Percentiles rank a stretch among this genome's conserved stretches.
phyloP scores from a whole-genome alignment of 2,329 filamentous ascomycete species.

The Xylariaceae sp. region DNA sequence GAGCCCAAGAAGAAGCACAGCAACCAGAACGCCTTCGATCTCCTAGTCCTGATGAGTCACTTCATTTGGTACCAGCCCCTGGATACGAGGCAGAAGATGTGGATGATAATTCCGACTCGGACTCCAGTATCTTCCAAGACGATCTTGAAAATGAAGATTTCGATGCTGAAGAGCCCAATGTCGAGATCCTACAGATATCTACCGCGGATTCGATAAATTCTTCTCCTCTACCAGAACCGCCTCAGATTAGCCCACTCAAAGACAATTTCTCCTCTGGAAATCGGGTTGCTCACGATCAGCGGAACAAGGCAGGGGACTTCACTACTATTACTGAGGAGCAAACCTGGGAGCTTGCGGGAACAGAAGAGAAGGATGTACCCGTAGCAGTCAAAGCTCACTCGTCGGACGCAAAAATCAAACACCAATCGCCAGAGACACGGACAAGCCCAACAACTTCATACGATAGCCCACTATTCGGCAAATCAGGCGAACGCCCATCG shows the following conservation, averaged over 20 bases:
- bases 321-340: slow-evolving; percentile 49
- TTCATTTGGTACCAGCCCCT: slow-evolving; percentile 41
- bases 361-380: slow-evolving; percentile 26
- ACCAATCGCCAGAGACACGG: neutral
- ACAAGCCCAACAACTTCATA: slow-evolving; percentile 23
- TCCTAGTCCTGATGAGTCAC: slow-evolving; percentile 36
- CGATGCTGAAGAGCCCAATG: slow-evolving; percentile 32
- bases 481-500: slow-evolving; percentile 30
- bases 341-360: slow-evolving; percentile 40
- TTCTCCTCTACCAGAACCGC: slow-evolving; percentile 46
- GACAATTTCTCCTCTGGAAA: slow-evolving; percentile 53
- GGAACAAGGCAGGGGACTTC: slow-evolving; percentile 42
- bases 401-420: neutral
- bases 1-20: slow-evolving; percentile 60
- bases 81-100: slow-evolving; percentile 30
- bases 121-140: slow-evolving; percentile 46
- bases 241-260: slow-evolving; percentile 50
- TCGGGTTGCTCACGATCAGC: slow-evolving; percentile 31
- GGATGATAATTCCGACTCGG: slow-evolving; percentile 30
- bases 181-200: slow-evolving; percentile 33
- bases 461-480: slow-evolving; percentile 34
- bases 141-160: slow-evolving; percentile 28
- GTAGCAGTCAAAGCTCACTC: slow-evolving; percentile 17
- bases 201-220: slow-evolving; percentile 34
- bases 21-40: slow-evolving; percentile 56